Conservation (phyloP, 441 rosid species). For the Geranium incanum region DNA sequence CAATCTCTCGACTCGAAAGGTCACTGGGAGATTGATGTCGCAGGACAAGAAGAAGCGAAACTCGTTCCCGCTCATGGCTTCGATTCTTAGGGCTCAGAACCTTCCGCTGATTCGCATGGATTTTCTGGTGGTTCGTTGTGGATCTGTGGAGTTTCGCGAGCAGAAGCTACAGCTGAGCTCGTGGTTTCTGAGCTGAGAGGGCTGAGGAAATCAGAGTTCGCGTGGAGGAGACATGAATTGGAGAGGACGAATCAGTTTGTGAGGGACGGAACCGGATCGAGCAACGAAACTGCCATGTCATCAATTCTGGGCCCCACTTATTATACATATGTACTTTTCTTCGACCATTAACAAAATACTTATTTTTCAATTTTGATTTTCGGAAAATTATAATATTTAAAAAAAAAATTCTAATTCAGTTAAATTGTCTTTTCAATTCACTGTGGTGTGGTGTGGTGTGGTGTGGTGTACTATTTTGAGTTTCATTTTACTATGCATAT, state of each 20-base stretch:
- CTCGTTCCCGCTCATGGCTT: constrained; percentile 66
- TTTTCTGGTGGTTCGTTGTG: neutral
- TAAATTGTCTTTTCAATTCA: no score
- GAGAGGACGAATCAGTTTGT: neutral
- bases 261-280: neutral
- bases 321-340: no score
- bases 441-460: no score
- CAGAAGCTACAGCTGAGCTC: neutral
- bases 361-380: no score
- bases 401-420: no score
- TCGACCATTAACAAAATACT: neutral
- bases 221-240: constrained; percentile 14
- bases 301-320: neutral
- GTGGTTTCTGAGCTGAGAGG: neutral
- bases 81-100: constrained; percentile 1
- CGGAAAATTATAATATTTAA: no score
- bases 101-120: neutral
- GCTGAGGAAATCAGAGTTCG: neutral
- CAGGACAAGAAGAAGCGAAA: constrained; percentile 90
- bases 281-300: neutral
- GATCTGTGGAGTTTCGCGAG: neutral
- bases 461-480: no score
- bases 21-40: constrained; percentile 86
- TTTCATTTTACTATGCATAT: no score
- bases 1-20: constrained; percentile 76